phyloP scores from a whole-genome alignment of 2,329 filamentous ascomycete genomes.

The Monilinia fructigena region DNA sequence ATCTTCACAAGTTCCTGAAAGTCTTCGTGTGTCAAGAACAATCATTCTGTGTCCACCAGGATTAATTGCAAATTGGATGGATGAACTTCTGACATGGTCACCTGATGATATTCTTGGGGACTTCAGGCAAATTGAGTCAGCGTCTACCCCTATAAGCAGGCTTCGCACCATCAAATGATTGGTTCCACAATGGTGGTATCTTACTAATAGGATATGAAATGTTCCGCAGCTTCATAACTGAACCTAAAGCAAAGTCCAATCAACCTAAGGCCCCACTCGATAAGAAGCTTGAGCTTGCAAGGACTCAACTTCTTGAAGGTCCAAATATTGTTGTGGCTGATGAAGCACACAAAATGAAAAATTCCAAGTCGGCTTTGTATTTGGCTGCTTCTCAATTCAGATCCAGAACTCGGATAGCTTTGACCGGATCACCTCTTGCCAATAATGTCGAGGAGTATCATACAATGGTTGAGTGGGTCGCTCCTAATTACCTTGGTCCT shows the following conservation, averaged over 20 bases:
- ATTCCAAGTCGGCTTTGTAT: conserved; percentile 53
- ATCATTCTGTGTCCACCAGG: conserved; percentile 74
- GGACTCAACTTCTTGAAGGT: conserved; percentile 52
- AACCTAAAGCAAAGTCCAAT: conserved; percentile 40
- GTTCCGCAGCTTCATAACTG: conserved; percentile 51
- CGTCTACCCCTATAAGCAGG: conserved; percentile 43
- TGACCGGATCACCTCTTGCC: conserved; percentile 83
- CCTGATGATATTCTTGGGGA: conserved; percentile 54
- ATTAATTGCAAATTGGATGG: conserved; percentile 77
- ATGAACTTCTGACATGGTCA: conserved; percentile 73
- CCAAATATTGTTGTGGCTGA: conserved; percentile 79
- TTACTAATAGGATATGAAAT: conserved; percentile 75
- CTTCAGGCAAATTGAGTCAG: conserved; percentile 55
- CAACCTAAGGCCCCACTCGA: neutral
- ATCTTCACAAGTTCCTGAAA: conserved; percentile 63
- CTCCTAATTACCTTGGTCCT: conserved; percentile 72
- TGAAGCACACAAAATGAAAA: conserved; percentile 81
- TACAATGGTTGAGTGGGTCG: conserved; percentile 84
- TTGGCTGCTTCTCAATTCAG: conserved; percentile 57
- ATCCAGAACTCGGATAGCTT: conserved; percentile 71
- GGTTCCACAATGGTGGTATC: conserved; percentile 66
- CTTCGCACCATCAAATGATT: conserved; percentile 50
- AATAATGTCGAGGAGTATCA: conserved; percentile 85
- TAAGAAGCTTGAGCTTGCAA: conserved; percentile 2
- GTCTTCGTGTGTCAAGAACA: conserved; percentile 61